Evolutionary conservation across 164 flowering plant genomes (phyloP), one percentile per base, ranked within the genome.

Genomic region (Berberis vulgaris): DNA sequence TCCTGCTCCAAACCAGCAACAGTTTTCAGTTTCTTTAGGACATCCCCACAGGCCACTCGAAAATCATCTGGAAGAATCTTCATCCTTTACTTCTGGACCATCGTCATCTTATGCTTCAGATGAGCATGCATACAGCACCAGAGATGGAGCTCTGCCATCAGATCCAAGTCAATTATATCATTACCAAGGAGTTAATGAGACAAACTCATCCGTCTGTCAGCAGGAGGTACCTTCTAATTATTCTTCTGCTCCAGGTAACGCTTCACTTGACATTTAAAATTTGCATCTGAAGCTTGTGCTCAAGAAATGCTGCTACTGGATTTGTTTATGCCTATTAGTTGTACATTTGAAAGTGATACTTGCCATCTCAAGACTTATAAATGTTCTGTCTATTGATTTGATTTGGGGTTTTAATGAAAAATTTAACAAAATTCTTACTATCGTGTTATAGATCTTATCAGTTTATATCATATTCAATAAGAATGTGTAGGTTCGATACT

Each of bases 151-250:
- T 62, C 60, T 62, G 41, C 69, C 67, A 69, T 81, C 77, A 65
- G 82, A 79, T 61, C 50, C 82, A 58, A 76, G 63, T 70, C 67
- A 77, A 64, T 65, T 68, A 52, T 75, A 72, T 66, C 71, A 72
- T 71, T 82, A 63, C 65, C 85, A 72, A 74, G 85, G 77, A 69
- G 72, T 55, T 65, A 69, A 73, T 58, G 52, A 80, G 54, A 40
- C 81, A 57, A 80, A 69, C 69, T 69, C 87, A 77, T 76, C 83
- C 61, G 74, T 79, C 77, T 84, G 88, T 80, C 96, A 81, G 97
- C 97, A 89, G 97, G 99, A 95, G 97, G 96, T 95, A 95, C 96
- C 99, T 95, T 89, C 90, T 95, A 95, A 94, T 95, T 91, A 95
- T 95, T 85, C 96, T 88, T 85, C 99, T 83, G 76, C 81, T 78